A percentile compares a stretch with the other conserved stretches of the same genome.
These are phyloP conservation scores for Melaleuca alternifolia DNA, from an alignment of 345 rosid genomes.

Conservation along the genomic window DNA sequence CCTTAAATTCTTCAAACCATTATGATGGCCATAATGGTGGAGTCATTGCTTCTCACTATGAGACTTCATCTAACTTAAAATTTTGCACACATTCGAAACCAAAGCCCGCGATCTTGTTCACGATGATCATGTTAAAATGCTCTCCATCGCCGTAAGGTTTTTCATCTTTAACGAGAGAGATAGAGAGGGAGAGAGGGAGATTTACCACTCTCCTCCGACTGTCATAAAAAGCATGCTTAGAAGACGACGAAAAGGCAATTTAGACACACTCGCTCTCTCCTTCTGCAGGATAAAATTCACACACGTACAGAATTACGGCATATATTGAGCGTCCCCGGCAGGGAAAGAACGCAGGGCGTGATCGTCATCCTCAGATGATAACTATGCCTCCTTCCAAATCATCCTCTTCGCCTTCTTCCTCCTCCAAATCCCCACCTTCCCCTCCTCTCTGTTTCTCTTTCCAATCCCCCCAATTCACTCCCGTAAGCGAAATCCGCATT, in stretches of 20 bases:
- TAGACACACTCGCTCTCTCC: not conserved
- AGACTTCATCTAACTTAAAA: not conserved
- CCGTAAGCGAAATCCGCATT: constrained; percentile 38
- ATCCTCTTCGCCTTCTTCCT: constrained; percentile 50
- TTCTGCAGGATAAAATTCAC: not conserved
- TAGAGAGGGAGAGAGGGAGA: not conserved
- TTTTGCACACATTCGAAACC: not conserved
- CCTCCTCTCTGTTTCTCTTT: constrained; percentile 22
- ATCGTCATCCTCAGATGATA: not conserved
- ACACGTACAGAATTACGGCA: not conserved
- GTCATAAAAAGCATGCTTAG: not conserved
- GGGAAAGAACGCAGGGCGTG: not conserved
- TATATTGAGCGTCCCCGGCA: not conserved
- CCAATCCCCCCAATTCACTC: constrained; percentile 53
- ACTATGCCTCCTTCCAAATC: constrained; percentile 43
- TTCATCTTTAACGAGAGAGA: not conserved
- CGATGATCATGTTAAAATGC: not conserved
- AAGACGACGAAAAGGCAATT: not conserved
- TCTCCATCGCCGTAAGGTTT: not conserved
- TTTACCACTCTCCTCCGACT: not conserved
- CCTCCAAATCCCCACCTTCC: constrained; percentile 37
- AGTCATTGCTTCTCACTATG: not conserved
- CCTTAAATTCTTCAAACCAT: not conserved
- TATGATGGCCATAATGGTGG: not conserved
- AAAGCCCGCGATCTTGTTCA: not conserved